A percentile compares a stretch with the other conserved stretches of the same genome.
Conservation (phyloP, 83 land plant species). For the Larix sibirica region DNA sequence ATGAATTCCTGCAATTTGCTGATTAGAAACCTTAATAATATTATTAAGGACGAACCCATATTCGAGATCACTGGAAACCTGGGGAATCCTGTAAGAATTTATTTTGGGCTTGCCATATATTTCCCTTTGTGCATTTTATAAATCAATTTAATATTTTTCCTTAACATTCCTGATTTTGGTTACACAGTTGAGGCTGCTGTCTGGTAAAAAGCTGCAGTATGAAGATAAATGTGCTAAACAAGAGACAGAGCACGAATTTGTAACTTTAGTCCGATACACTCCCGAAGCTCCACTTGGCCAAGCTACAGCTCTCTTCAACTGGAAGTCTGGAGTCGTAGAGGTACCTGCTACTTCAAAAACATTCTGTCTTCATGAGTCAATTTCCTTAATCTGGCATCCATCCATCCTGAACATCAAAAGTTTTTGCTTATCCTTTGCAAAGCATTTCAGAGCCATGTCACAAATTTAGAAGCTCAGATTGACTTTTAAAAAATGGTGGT, state of each 20-base stretch:
- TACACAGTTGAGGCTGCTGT: constrained; percentile 45
- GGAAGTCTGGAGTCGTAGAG: constrained; percentile 29
- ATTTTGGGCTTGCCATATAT: background rate
- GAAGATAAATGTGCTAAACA: constrained; percentile 33
- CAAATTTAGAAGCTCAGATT: background rate
- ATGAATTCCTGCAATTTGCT: constrained; percentile 14
- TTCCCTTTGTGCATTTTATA: background rate
- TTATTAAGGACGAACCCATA: background rate
- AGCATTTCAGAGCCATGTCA: background rate
- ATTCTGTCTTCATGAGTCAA: background rate
- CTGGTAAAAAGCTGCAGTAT: constrained; percentile 65
- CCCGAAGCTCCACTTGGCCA: constrained; percentile 44
- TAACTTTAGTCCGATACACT: constrained; percentile 38
- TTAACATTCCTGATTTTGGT: background rate
- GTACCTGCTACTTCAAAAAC: constrained; percentile 8
- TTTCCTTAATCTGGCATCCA: background rate
- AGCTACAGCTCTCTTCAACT: constrained; percentile 39
- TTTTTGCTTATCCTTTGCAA: too few relatives aligned
- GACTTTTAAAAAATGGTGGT: background rate
- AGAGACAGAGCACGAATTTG: constrained; percentile 15
- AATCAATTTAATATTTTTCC: too few relatives aligned
- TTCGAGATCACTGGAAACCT: background rate
- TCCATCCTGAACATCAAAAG: too few relatives aligned
- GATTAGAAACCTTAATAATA: background rate
- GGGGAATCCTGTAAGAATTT: background rate